Base-by-base conservation (phyloP, 495 filamentous ascomycete species). In the Xylona heveae region DNA sequence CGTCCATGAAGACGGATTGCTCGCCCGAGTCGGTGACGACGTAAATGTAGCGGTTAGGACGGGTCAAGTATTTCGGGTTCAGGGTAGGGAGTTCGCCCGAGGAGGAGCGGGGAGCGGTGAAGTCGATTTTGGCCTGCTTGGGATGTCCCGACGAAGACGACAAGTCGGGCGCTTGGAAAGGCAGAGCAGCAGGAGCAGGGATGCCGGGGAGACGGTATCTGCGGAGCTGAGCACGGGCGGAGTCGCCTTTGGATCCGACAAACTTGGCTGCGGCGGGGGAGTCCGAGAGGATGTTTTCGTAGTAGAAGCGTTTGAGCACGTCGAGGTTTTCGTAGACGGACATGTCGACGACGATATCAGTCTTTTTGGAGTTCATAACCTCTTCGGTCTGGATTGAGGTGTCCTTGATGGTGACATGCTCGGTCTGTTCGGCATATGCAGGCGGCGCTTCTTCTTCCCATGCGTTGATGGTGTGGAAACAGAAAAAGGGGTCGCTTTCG, bases 381-480 rank as follows among this genome's bases (percentile, higher is more conserved):
- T n/a, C n/a, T n/a, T n/a, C n/a, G n/a, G n/a, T n/a, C n/a, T n/a
- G n/a, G n/a, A n/a, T n/a, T n/a, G n/a, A n/a, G n/a, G n/a, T n/a
- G n/a, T n/a, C n/a, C n/a, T n/a, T n/a, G n/a, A n/a, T n/a, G n/a
- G n/a, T n/a, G n/a, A n/a, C n/a, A n/a, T n/a, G n/a, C n/a, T n/a
- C n/a, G n/a, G n/a, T n/a, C n/a, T n/a, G n/a, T n/a, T n/a, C n/a
- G n/a, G n/a, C n/a, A n/a, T n/a, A n/a, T n/a, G n/a, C n/a, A n/a
- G n/a, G n/a, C 14, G 42, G 40, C 1, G 49, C 31, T 14, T 59
- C 51, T 34, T 77, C 66, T 38, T 80, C 69, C 50, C 68, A 83
- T 0, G 76, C 63, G 41, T 84, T 84, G 42, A 78, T 55, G 4
- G 69, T 63, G 51, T 85, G 76, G 50, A 84, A 84, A 48, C 61